phyloP scores from a whole-genome alignment of 2,329 filamentous ascomycete species.

The Sclerotinia nivalis region DNA sequence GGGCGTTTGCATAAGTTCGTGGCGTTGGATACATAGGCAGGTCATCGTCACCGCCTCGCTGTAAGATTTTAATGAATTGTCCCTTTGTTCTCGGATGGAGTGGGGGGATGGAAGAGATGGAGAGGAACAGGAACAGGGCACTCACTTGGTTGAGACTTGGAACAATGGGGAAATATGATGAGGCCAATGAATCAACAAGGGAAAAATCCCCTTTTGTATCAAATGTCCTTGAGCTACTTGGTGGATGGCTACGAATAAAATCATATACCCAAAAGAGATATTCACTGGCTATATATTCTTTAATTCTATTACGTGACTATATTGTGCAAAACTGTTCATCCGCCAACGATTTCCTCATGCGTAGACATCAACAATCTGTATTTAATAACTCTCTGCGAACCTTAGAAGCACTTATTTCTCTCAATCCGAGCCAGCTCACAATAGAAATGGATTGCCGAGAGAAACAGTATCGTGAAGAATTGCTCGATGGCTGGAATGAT shows the following conservation, averaged over 20 bases:
- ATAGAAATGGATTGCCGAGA: too few relatives aligned
- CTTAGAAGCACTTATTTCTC: neutral
- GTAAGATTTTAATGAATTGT: conserved; percentile 26
- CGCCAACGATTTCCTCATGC: neutral
- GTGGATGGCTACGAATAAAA: conserved; percentile 19
- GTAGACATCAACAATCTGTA: neutral
- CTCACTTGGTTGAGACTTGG: conserved; percentile 12
- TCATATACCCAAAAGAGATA: conserved; percentile 21
- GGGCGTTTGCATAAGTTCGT: conserved; percentile 25
- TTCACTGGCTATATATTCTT: conserved; percentile 13
- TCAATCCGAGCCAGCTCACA: neutral
- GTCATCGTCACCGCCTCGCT: conserved; percentile 24
- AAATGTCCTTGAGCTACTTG: neutral
- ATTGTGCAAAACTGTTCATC: neutral
- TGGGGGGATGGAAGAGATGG: conserved; percentile 7
- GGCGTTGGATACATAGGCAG: conserved; percentile 25
- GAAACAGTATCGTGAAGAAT: too few relatives aligned
- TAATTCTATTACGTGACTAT: neutral
- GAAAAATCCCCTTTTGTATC: conserved; percentile 14
- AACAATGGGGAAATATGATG: conserved; percentile 3
- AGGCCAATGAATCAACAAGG: neutral
- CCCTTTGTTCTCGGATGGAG: conserved; percentile 12
- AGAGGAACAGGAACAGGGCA: conserved; percentile 2
- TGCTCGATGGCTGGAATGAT: too few relatives aligned
- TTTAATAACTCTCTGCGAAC: neutral